These are phyloP conservation scores for Chrysoporthe austroafricana DNA, from an alignment of 2,329 filamentous ascomycete species.

Conservation along the genomic window DNA sequence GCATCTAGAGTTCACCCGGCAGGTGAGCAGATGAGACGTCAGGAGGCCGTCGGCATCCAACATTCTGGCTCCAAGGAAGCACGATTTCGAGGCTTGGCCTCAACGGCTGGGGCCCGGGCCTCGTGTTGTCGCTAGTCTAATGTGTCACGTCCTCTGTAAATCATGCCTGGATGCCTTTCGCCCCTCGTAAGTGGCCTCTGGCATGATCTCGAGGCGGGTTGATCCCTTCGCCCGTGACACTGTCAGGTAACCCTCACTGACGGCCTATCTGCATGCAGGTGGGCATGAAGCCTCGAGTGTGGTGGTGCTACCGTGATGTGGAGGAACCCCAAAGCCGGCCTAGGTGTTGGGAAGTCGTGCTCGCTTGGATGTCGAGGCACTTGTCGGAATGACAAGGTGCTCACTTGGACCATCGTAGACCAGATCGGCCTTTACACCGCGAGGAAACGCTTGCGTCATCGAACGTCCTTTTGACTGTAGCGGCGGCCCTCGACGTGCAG, in stretches of 20 bases:
- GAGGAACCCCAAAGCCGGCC: background rate
- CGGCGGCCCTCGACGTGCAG: background rate
- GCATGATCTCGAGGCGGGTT: background rate
- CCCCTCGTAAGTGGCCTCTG: background rate
- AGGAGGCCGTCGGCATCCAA: slow-evolving; percentile 6
- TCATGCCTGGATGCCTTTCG: background rate
- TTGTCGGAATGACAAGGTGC: slow-evolving; percentile 18
- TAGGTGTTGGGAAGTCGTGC: slow-evolving; percentile 8
- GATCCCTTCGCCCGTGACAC: background rate
- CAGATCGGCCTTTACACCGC: slow-evolving; percentile 7
- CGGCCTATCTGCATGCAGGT: background rate
- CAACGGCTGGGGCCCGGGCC: background rate
- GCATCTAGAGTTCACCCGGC: background rate
- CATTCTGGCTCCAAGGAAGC: background rate
- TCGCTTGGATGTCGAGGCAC: slow-evolving; percentile 19
- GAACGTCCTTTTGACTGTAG: background rate
- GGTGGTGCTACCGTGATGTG: too few relatives aligned
- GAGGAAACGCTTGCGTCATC: slow-evolving; percentile 11
- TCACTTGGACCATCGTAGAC: slow-evolving; percentile 15
- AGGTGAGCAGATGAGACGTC: background rate
- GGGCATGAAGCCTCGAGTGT: too few relatives aligned
- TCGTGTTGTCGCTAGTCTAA: background rate
- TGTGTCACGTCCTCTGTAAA: background rate
- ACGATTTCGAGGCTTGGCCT: slow-evolving; percentile 5
- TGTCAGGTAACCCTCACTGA: background rate